Base-by-base conservation (phyloP, 2,329 filamentous ascomycete species). In the Colletotrichum lini region DNA sequence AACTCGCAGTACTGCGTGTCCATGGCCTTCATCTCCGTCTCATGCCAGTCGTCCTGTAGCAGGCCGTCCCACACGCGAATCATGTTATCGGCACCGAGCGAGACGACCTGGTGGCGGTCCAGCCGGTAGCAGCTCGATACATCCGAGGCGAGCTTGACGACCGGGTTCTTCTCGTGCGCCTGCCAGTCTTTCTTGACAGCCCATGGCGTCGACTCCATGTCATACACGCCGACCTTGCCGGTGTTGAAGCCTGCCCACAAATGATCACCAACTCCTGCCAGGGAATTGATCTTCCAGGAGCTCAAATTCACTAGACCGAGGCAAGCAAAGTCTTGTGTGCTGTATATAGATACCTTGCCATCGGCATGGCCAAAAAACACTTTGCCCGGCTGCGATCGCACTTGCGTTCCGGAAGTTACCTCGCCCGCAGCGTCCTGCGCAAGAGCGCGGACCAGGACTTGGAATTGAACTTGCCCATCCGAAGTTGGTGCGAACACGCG, bases 241-340 rank as follows among this genome's bases (percentile, higher is more conserved):
- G 94, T 98, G 80, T 96, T 98, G 83, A 95, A 98, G 3, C 92
- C 96, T 38, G 95, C 94, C 96, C 96, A 99, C 0, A 99, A 86
- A 77, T 94, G 89, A 72, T 91, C 89, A 6, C 95, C 95, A 3
- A 95, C 93, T 10, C 94, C 94, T 2, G 91, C 90, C 65, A 99
- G 85, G 45, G 93, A 91, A 79, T 95, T 98, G 81, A 99, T 97
- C 82, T 98, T 98, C 87, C 97, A 98, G 16, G 95, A 89, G 80
- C 95, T 98, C 76, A 98, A 89, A 77, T 91, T 98, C 72, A 98
- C 85, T 45, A 97, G 87, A 6, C 89, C 90, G n/a, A 97, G 78
- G 76, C 94, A 98, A 0, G 90, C 84, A 78, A 93, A 96, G 76
- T 95, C 91, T 30, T 86, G 88, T 30, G 90, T 89, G 15, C 94